Conservation (phyloP, 768 basidiomycete genomes). For the Paxillus ammoniavirescens region DNA sequence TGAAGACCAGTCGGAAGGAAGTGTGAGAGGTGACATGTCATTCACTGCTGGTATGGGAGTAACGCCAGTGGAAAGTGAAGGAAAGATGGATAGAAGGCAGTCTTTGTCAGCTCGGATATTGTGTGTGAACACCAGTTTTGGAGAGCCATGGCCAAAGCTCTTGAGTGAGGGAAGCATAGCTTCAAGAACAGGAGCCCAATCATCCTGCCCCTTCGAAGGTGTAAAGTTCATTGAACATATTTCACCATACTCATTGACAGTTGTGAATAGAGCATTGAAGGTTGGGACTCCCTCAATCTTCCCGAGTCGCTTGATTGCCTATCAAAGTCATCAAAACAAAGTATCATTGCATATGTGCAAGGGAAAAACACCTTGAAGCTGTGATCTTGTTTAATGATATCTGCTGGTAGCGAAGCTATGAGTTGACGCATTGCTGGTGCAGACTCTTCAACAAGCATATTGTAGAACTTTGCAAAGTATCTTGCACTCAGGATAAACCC, state of each 20-base stretch:
- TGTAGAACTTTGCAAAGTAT: neutral
- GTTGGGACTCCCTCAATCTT: neutral
- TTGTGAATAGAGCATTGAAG: neutral
- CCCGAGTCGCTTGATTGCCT: neutral
- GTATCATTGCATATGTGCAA: no score
- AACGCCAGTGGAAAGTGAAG: conserved; percentile 12
- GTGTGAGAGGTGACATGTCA: no score
- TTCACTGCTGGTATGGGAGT: no score
- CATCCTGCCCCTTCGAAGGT: neutral
- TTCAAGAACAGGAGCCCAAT: neutral
- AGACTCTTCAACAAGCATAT: neutral
- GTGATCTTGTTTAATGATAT: neutral
- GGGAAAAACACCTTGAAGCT: neutral
- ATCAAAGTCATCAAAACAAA: neutral
- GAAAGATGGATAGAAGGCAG: conserved; percentile 13
- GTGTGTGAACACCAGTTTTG: conserved; percentile 28
- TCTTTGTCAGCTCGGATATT: conserved; percentile 28
- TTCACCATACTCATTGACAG: neutral
- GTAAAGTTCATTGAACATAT: neutral
- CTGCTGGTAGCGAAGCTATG: neutral
- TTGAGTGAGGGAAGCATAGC: neutral
- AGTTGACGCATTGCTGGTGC: neutral
- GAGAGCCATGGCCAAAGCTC: conserved; percentile 10
- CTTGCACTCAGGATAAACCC: neutral
- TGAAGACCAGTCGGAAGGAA: no score